A percentile compares a stretch with the other conserved stretches of the same genome.
phyloP scores from a whole-genome alignment of 805 yeast genomes.

The Starmerella ratchasimensis region DNA sequence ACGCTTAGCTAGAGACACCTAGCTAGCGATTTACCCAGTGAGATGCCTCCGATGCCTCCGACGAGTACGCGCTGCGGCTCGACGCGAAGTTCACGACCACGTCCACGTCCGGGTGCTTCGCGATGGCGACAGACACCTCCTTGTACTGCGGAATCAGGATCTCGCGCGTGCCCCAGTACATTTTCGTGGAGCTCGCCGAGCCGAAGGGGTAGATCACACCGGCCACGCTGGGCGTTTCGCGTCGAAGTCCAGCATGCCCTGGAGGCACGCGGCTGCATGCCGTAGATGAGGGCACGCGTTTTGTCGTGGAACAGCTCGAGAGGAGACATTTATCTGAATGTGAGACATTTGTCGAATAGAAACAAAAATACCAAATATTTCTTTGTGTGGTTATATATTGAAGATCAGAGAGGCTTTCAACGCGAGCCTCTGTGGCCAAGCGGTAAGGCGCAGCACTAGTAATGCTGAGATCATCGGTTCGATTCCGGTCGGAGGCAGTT shows the following conservation, averaged over 20 bases:
- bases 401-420: too few relatives aligned
- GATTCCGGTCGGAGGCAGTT: constrained; percentile 52
- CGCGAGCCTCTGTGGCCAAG: constrained; percentile 43
- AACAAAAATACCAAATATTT: not conserved
- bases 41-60: too few relatives aligned
- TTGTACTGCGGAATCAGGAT: constrained; percentile 35
- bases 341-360: not conserved
- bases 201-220: constrained; percentile 37
- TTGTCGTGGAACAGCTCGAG: constrained; percentile 32
- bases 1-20: too few relatives aligned
- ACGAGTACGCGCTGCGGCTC: constrained; percentile 34
- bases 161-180: constrained; percentile 40
- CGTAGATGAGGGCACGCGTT: constrained; percentile 35
- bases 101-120: constrained; percentile 35
- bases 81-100: constrained; percentile 38
- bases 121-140: constrained; percentile 30
- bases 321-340: too few relatives aligned
- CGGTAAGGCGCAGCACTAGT: constrained; percentile 84
- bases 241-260: constrained; percentile 38
- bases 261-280: constrained; percentile 37
- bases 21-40: too few relatives aligned
- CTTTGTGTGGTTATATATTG: not conserved
- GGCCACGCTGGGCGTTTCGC: constrained; percentile 34
- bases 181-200: constrained; percentile 33
- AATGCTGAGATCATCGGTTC: constrained; percentile 78